phyloP scores from a whole-genome alignment of 305 asterid species.

The Solanum chacoense region DNA sequence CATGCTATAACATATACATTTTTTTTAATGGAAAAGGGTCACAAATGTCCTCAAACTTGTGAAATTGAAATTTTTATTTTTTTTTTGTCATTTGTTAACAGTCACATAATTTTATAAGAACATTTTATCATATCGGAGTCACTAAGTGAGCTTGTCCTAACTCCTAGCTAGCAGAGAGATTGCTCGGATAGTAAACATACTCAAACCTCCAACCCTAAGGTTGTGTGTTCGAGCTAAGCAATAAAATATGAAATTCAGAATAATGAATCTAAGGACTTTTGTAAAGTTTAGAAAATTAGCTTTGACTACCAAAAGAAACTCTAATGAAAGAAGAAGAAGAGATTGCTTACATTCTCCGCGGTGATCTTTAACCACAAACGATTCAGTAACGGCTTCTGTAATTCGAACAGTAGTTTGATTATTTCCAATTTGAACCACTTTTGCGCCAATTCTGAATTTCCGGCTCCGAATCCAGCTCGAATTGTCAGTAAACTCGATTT shows the following conservation, averaged over 20 bases:
- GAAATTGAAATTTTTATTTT: neutral
- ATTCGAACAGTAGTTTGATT: constrained; percentile 1
- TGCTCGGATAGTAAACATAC: neutral
- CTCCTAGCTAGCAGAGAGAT: neutral
- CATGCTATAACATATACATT: no score
- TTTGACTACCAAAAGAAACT: neutral
- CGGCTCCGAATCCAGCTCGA: constrained; percentile 73
- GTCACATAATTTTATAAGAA: neutral
- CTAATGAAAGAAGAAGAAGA: neutral
- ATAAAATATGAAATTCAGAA: neutral
- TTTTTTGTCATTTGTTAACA: neutral
- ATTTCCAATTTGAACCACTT: constrained; percentile 19
- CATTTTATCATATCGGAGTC: neutral
- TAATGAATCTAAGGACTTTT: neutral
- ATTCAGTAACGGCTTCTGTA: constrained; percentile 43
- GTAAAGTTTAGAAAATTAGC: neutral
- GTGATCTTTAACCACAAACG: constrained; percentile 65
- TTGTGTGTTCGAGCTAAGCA: neutral
- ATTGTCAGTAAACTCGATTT: constrained; percentile 52
- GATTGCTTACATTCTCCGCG: constrained; percentile 56
- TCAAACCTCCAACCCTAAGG: neutral
- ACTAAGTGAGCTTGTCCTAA: neutral
- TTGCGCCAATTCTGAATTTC: constrained; percentile 53
- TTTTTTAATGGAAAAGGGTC: neutral
- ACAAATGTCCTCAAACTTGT: neutral